Percentiles rank a stretch among this genome's conserved stretches.
These are phyloP conservation scores for Fusarium illudens DNA, from an alignment of 2,329 filamentous ascomycete species.

Conservation along the genomic window DNA sequence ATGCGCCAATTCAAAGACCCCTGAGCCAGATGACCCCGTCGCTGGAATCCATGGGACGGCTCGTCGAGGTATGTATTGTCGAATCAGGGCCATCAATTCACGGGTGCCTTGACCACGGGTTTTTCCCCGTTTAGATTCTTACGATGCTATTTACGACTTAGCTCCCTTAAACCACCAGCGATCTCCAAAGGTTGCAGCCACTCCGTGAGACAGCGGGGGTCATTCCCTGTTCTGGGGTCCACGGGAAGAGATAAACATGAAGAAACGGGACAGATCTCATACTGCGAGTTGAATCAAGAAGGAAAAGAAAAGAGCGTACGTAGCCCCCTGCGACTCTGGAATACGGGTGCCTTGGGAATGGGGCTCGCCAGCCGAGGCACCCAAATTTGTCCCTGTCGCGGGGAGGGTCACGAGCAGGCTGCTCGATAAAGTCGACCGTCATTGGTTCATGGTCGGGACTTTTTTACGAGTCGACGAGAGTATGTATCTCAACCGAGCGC, in stretches of 20 bases:
- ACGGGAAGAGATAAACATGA: not conserved
- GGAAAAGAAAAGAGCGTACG: slow-evolving; percentile 30
- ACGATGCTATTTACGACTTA: slow-evolving; percentile 9
- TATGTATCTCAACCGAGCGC: slow-evolving; percentile 13
- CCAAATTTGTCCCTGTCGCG: slow-evolving; percentile 24
- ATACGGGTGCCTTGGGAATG: slow-evolving; percentile 44
- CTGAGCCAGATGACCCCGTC: not conserved
- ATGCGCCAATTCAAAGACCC: not conserved
- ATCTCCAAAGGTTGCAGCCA: slow-evolving; percentile 7
- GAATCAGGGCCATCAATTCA: slow-evolving; percentile 14
- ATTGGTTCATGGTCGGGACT: slow-evolving; percentile 36
- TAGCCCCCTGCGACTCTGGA: slow-evolving; percentile 33
- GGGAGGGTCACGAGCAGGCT: slow-evolving; percentile 38
- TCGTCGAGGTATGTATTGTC: not conserved
- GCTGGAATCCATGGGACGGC: not conserved
- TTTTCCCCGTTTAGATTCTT: slow-evolving; percentile 11
- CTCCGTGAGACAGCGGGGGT: not conserved
- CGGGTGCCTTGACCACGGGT: slow-evolving; percentile 18
- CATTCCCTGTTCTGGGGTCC: not conserved
- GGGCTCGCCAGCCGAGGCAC: slow-evolving; percentile 25
- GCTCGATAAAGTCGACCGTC: slow-evolving; percentile 36
- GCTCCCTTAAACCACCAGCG: not conserved
- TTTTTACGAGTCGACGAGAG: slow-evolving; percentile 6
- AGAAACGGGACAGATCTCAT: not conserved
- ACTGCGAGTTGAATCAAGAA: not conserved